Evolutionary conservation across 148 eudicot genomes (phyloP), one percentile per base, ranked within the genome.

Genomic region (Cornus suecica): DNA sequence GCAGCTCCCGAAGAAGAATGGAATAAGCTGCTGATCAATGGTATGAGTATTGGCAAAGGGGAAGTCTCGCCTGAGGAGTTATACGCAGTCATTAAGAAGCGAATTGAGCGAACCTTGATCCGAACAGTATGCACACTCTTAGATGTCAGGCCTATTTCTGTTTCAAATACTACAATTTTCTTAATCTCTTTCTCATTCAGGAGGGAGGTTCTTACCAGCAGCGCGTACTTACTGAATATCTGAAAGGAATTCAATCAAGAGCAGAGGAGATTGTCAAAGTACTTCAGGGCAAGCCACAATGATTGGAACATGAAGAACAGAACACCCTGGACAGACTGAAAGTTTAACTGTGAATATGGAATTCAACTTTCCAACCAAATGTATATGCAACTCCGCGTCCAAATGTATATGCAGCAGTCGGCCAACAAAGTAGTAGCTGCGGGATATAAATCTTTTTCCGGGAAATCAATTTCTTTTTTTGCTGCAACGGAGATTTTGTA

Each of bases 201-300:
- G 97, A 92, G 76, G 97, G 97, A 76, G 99, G 97, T 69, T 95
- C 99, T 37, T 95, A 95, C 77, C 88, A 90, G 83, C 99, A 95
- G 76, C 97, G 99, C 2, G 71, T 95, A 37, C 94, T 95, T 61
- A 80, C 76, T 0, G 99, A 95, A 83, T 95, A 89, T 75, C 83
- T 95, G 26, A 92, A 91, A 84, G 99, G 94, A 78, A 89, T 95
- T 67, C 94, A 95, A 70, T 83, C 84, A 69, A 89, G 99, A 91
- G 87, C 88, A 9, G 90, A 90, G 77, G 93, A 89, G 52, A 63
- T 95, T 32, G 86, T 88, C 77, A 78, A 76, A 66, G 86, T 86
- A 70, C 96, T 94, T 54, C 81, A 85, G 77, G 91, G 87, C 41
- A 85, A 85, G 74, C 84, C 84, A 68, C 79, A 74, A 41, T 85